Evolutionary conservation across 768 basidiomycete genomes (phyloP).

Genomic region (Rhizopogon sp.): DNA sequence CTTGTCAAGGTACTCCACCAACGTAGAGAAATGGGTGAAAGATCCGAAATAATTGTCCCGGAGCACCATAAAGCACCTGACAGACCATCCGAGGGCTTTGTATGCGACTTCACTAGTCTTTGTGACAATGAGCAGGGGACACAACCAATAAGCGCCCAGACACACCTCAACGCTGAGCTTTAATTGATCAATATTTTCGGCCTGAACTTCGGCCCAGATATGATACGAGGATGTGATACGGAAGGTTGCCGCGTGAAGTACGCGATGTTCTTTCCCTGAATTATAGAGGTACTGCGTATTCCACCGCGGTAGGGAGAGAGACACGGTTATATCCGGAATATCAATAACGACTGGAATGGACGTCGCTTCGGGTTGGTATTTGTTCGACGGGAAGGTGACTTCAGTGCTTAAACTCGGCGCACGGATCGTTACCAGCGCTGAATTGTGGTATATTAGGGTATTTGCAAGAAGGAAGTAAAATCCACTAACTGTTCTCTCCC

Average conservation of each 20-base stretch:
- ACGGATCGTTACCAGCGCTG: constrained; percentile 69
- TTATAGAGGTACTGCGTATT: constrained; percentile 76
- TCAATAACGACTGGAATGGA: constrained; percentile 62
- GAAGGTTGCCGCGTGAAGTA: constrained; percentile 57
- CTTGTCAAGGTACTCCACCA: constrained; percentile 79
- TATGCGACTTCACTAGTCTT: constrained; percentile 54
- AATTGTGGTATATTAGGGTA: neutral
- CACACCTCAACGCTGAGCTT: constrained; percentile 58
- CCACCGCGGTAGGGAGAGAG: constrained; percentile 81
- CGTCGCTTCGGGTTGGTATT: constrained; percentile 67
- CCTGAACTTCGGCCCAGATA: constrained; percentile 61
- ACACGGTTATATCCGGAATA: constrained; percentile 50
- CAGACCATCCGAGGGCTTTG: constrained; percentile 80
- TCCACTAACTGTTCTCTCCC: constrained; percentile 75
- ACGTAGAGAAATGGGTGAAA: constrained; percentile 89
- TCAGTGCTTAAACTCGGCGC: constrained; percentile 51
- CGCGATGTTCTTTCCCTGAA: constrained; percentile 49
- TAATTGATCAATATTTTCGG: constrained; percentile 76
- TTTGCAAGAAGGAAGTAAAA: neutral
- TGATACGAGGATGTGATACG: constrained; percentile 65
- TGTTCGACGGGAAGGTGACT: constrained; percentile 60
- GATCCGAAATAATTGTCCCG: constrained; percentile 93
- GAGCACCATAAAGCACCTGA: constrained; percentile 83
- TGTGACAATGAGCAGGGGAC: neutral
- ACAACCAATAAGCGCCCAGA: neutral